These are phyloP conservation scores for Suillus tomentosus DNA, from an alignment of 768 basidiomycete species.

Conservation along the genomic window DNA sequence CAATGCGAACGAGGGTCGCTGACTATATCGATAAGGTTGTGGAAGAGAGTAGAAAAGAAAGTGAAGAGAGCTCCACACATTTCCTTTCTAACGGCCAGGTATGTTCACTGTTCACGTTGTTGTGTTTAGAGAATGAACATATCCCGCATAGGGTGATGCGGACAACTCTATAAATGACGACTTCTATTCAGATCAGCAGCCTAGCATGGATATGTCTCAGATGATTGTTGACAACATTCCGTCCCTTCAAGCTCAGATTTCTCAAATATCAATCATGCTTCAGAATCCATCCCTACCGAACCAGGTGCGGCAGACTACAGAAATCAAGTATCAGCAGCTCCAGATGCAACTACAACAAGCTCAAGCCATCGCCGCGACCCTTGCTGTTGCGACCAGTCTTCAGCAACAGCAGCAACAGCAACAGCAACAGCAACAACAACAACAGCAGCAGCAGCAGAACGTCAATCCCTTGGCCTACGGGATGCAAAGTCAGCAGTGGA, in stretches of 20 bases:
- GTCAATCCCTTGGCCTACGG: conserved; percentile 39
- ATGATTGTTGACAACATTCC: conserved; percentile 76
- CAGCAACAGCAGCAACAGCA: conserved; percentile 50
- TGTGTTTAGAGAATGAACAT: conserved; percentile 9
- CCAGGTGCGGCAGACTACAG: conserved; percentile 75
- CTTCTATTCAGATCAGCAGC: conserved; percentile 72
- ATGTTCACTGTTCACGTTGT: conserved; percentile 12
- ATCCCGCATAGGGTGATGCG: conserved; percentile 21
- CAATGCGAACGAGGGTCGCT: conserved; percentile 71
- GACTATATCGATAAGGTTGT: conserved; percentile 84
- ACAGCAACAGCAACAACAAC: conserved; percentile 40
- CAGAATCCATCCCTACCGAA: conserved; percentile 75
- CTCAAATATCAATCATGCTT: conserved; percentile 77
- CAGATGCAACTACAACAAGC: conserved; percentile 81
- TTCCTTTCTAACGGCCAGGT: conserved; percentile 39
- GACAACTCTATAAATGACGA: conserved; percentile 52
- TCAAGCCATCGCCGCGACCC: conserved; percentile 66
- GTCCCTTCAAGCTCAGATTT: conserved; percentile 82
- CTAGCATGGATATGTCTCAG: conserved; percentile 70
- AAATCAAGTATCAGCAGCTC: conserved; percentile 81
- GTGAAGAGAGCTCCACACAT: conserved; percentile 41
- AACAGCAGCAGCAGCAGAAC: conserved; percentile 37
- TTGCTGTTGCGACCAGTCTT: conserved; percentile 57
- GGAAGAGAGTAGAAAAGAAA: conserved; percentile 74
- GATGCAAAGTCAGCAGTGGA: conserved; percentile 50